Evolutionary conservation across 208 protist species (phyloP), one percentile per base, ranked within the genome.

Genomic region (Trypanosoma theileri): DNA sequence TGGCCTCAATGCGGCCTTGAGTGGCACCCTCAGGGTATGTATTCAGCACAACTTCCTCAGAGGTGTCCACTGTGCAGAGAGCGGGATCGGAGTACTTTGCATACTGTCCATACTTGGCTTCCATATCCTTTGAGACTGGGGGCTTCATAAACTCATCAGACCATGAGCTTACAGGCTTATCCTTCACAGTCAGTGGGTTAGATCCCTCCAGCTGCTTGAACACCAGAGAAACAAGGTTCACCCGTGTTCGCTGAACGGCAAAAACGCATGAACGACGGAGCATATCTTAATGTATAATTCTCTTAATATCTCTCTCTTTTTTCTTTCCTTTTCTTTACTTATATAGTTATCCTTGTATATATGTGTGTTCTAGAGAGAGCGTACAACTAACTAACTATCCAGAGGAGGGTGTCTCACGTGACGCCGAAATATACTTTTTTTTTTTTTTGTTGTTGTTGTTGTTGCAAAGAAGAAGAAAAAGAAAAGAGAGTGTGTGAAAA

Each of bases 31-130:
- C 81, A 7, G 92, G 92, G 77, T 96, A 96, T 26, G 86, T 92
- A 88, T 96, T 96, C 28, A 95, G 84, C 56, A 91, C 84, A n/a
- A 96, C 92, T 62, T 93, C 89, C 61, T 89, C 80, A 21, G 81
- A 86, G 14, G 77, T 88, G 63, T 96, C 86, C 40, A 93, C 87
- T 44, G 83, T 73, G 69, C 79, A 85, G 48, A 94, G 74, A 12
- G 86, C 86, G 44, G 89, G 89, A 69, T 93, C 85, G 40, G 86
- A 88, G 82, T 94, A 92, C 73, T 93, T 91, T 63, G 88, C 92
- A 66, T 91, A 91, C 55, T 73, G 85, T 35, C 92, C 92, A 79
- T 94, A 85, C 79, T 93, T 91, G 50, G 57, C 69, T 22, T 57
- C 64, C 88, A 94, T 93, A 69, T 91, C 85, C 28, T 75, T 70